Base-by-base conservation (phyloP, 2,329 filamentous ascomycete genomes). In the Aspergillus phoenicis region DNA sequence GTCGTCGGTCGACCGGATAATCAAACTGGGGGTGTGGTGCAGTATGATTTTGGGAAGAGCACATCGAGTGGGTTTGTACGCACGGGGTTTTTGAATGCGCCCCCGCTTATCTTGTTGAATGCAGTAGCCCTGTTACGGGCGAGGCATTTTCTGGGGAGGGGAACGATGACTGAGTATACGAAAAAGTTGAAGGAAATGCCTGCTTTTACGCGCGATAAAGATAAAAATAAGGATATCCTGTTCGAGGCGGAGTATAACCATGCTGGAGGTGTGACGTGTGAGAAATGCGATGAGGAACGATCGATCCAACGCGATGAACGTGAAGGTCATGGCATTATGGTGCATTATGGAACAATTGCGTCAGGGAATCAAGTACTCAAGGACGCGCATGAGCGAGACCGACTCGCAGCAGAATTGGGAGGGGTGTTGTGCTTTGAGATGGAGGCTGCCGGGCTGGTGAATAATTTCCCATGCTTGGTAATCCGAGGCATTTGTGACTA, bases 401-500 rank as follows among this genome's bases (percentile, higher is more conserved):
- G 28, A n/a, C 30, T 60, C 15, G 57, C 52, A 5, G 15, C 5
- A 5, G 39, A 60, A 0, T 10, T 20, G 13, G 30, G 52, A 1
- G 52, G 52, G 1, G 39, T 51, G 2, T 11, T 52, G n/a, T 62
- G 60, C 39, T 55, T 62, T 4, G 60, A 62, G 49, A 68, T 66
- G 65, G 66, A 52, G 28, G 38, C 49, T 5, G 52, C 43, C 5
- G 56, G 56, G 20, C n/a, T 56, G 4, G 68, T 49, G 45, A 63
- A 70, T 53, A 30, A 57, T 5, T 67, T 68, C 24, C 65, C 67
- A 3, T 68, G 66, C 33, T 48, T 71, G 2, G 67, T 70, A 2
- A 64, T 71, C 45, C 62, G 69, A 5, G 69, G 69, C 1, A 68
- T 71, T 20, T 70, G 71, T 60, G 66, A 72, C 47, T 68, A 71